Percentiles rank a stretch among this genome's conserved stretches.
These are phyloP conservation scores for Cladosporium sp. DNA, from an alignment of 2,329 filamentous ascomycete genomes.

Conservation along the genomic window DNA sequence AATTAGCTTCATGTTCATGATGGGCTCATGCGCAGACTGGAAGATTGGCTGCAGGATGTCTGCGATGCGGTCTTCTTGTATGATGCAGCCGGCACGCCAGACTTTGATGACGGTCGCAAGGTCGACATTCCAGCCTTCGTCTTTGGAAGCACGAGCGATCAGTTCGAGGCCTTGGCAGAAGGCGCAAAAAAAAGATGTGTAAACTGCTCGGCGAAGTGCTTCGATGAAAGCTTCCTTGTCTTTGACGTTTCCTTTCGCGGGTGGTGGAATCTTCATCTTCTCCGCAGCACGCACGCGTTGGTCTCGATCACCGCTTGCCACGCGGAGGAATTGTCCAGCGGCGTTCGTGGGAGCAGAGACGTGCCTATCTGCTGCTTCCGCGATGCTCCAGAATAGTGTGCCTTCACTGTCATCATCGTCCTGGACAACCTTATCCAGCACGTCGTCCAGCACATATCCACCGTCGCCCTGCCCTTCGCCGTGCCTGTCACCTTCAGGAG, in stretches of 20 bases:
- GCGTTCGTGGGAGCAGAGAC: neutral
- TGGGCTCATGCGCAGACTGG: neutral
- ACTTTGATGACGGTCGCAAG: neutral
- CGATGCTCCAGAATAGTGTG: neutral
- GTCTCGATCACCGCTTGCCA: neutral
- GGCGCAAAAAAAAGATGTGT: neutral
- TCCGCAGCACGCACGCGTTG: neutral
- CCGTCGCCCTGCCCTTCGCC: neutral
- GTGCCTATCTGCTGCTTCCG: neutral
- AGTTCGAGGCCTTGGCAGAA: neutral
- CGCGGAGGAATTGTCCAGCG: neutral
- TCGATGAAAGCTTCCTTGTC: neutral
- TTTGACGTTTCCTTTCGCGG: neutral
- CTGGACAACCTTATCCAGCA: neutral
- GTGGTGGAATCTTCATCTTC: neutral
- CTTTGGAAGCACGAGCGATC: neutral
- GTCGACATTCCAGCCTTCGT: neutral
- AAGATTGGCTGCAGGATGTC: neutral
- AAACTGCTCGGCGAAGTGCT: neutral
- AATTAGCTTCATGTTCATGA: neutral
- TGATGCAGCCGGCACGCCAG: neutral
- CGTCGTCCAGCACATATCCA: neutral
- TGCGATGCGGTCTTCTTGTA: neutral
- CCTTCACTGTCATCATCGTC: neutral
- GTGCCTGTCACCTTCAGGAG: neutral